Base-by-base conservation (phyloP, 2,329 filamentous ascomycete genomes). In the Gnomoniopsis sp. region DNA sequence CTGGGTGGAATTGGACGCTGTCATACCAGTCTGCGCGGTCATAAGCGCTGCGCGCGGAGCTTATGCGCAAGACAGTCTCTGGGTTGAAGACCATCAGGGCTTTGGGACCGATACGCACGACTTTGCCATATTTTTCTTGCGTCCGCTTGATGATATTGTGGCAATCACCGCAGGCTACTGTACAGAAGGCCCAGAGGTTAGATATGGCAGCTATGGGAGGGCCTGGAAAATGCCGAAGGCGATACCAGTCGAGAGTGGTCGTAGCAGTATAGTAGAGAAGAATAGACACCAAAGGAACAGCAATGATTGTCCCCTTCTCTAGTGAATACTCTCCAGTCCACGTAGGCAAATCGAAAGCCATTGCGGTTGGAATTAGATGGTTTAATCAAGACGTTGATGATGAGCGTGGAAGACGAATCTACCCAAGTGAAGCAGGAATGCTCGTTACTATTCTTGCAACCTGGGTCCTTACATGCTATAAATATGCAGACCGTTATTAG, bases 51-150 rank as follows among this genome's bases (percentile, higher is more conserved):
- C 69, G 69, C 15, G 67, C 67, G 14, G 61, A 60, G 55, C 69
- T 71, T 44, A 70, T 68, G 3, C 65, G 62, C 62, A 63, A 65
- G 3, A 70, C 30, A 7, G 61, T 64, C 15, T 70, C 65, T 3
- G 68, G 58, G 30, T 69, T 66, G 47, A 62, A 65, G 7, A 68
- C 33, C 21, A 68, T 54, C 7, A 72, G 56, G 38, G 65, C 64
- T 48, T 67, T 68, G 12, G 69, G 69, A 1, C 67, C 66, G n/a
- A 71, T 66, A 15, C 69, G 66, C 49, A 66, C 53, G 12, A 68
- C 53, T 14, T 65, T 67, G 3, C 68, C 69, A 33, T 70, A 68
- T 19, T 66, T 65, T 15, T 64, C 33, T n/a, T 69, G 62, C 19
- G 66, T 62, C 10, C 60, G 30, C 10, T 56, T 49, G 3, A 70